Conservation (phyloP, 768 basidiomycete genomes). For the Dioszegia hungarica region DNA sequence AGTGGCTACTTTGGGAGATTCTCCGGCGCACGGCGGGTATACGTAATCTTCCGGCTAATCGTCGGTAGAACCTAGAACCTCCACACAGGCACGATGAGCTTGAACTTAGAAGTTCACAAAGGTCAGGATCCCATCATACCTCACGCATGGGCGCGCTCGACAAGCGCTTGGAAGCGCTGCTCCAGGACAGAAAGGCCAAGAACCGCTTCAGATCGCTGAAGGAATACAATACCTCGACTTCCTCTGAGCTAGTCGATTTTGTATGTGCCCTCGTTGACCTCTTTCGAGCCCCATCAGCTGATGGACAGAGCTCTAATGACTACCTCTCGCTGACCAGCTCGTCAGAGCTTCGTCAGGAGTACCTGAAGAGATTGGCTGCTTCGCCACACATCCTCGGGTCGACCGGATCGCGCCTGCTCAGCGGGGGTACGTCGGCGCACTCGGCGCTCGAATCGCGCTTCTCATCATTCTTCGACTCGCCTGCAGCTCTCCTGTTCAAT, state of each 20-base stretch:
- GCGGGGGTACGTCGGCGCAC: constrained; percentile 65
- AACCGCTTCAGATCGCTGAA: constrained; percentile 36
- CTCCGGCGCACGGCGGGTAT: too few species aligned
- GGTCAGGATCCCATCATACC: not conserved
- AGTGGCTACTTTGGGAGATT: too few species aligned
- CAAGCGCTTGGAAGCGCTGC: constrained; percentile 17
- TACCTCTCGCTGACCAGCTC: constrained; percentile 77
- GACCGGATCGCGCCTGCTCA: constrained; percentile 78
- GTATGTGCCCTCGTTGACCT: constrained; percentile 18
- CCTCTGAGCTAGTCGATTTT: constrained; percentile 37
- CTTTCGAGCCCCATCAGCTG: not conserved
- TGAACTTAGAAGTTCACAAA: not conserved
- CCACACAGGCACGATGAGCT: too few species aligned
- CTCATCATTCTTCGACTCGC: constrained; percentile 59
- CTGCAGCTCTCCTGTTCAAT: constrained; percentile 76
- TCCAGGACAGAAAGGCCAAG: constrained; percentile 34
- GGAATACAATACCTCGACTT: constrained; percentile 15
- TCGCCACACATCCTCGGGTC: constrained; percentile 69
- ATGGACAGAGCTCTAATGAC: constrained; percentile 76
- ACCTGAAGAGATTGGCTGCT: constrained; percentile 58
- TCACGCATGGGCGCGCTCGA: constrained; percentile 19
- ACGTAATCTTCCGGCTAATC: too few species aligned
- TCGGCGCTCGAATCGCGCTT: constrained; percentile 67
- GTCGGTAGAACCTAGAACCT: too few species aligned
- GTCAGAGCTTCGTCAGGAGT: constrained; percentile 56